phyloP scores from a whole-genome alignment of 208 protist genomes.

The Tritrichomonas foetus region DNA sequence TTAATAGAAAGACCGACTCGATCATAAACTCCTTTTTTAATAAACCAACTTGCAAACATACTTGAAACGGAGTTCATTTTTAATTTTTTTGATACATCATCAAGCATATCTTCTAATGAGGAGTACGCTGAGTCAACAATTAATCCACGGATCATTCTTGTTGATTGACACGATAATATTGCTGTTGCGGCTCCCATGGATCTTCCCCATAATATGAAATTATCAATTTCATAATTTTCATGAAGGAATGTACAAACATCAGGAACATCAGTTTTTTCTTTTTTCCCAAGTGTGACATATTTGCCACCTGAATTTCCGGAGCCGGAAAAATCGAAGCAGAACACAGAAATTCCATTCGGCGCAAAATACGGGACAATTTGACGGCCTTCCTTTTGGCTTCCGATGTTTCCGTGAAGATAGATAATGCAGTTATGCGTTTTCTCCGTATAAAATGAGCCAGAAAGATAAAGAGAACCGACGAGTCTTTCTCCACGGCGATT shows the following conservation, averaged over 20 bases:
- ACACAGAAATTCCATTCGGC: background rate
- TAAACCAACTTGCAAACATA: background rate
- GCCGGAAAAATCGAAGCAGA: background rate
- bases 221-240: too few relatives aligned
- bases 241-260: background rate
- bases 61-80: background rate
- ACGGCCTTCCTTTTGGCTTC: background rate
- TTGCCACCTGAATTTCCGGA: background rate
- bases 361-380: background rate
- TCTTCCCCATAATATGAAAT: background rate
- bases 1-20: background rate
- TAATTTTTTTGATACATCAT: background rate
- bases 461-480: background rate
- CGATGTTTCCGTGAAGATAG: slow-evolving; percentile 4
- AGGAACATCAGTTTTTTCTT: background rate
- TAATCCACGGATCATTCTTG: background rate
- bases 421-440: background rate
- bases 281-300: background rate
- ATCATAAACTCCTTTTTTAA: background rate
- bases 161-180: background rate
- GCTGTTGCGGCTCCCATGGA: slow-evolving; percentile 22
- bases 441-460: too few relatives aligned
- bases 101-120: background rate
- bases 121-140: background rate
- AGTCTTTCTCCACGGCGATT: background rate